Conservation (phyloP, 495 filamentous ascomycete genomes). For the Aspergillus wentii region DNA sequence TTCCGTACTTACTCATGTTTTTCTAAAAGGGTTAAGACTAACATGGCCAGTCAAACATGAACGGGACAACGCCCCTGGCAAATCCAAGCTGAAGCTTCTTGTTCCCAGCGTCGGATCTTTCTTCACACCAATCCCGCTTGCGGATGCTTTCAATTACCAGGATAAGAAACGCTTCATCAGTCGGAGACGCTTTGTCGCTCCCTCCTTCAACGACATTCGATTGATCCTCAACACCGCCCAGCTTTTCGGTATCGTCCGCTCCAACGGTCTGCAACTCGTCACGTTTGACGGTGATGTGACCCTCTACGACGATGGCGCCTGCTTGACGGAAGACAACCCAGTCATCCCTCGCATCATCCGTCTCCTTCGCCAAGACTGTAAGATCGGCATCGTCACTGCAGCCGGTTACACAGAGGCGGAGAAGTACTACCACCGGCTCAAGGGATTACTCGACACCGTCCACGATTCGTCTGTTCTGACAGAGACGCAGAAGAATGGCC, state of each 20-base stretch:
- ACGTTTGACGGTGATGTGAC: conserved; percentile 99
- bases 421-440: conserved; percentile 77
- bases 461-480: conserved; percentile 55
- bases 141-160: conserved; percentile 88
- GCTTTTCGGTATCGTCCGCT: conserved; percentile 71
- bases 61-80: conserved; percentile 48
- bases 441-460: conserved; percentile 82
- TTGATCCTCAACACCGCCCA: conserved; percentile 93
- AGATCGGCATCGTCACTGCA: conserved; percentile 92
- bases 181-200: conserved; percentile 86
- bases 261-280: conserved; percentile 62
- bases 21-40: neutral
- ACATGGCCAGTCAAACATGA: conserved; percentile 63
- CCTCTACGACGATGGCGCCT: conserved; percentile 89
- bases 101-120: conserved; percentile 87
- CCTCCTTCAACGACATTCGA: conserved; percentile 95
- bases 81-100: conserved; percentile 88
- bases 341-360: conserved; percentile 74
- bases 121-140: conserved; percentile 81
- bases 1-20: neutral
- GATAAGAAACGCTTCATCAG: conserved; percentile 82
- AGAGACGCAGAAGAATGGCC: conserved; percentile 58
- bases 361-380: conserved; percentile 56
- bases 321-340: conserved; percentile 64
- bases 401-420: conserved; percentile 88